Evolutionary conservation across 2,329 filamentous ascomycete species (phyloP).

Genomic region (Sarocladium oryzae): DNA sequence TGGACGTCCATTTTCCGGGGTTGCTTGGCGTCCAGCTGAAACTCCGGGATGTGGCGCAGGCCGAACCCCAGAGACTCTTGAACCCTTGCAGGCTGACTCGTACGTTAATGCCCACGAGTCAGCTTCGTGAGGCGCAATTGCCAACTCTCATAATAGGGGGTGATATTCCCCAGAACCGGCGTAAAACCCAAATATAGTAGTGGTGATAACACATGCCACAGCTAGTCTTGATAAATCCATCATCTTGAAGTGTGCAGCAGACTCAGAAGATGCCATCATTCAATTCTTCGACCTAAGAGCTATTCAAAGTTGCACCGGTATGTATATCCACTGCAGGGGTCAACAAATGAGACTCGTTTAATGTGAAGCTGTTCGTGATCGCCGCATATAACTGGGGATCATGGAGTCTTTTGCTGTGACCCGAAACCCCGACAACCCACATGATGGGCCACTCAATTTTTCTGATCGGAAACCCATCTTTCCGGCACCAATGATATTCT

Average conservation of each 20-base stretch:
- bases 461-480: neutral
- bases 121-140: neutral
- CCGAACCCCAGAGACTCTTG: neutral
- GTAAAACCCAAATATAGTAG: too few species aligned
- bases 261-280: too few species aligned
- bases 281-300: too few species aligned
- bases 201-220: too few species aligned
- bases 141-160: neutral
- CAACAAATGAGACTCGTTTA: too few species aligned
- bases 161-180: too few species aligned
- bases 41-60: neutral
- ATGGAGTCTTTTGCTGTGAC: neutral
- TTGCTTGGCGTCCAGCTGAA: neutral
- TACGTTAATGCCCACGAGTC: neutral
- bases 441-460: neutral
- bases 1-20: neutral
- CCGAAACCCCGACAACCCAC: neutral
- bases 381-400: neutral
- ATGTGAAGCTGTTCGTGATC: too few species aligned
- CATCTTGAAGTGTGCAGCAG: too few species aligned
- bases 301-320: too few species aligned
- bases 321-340: too few species aligned
- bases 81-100: neutral
- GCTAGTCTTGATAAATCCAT: too few species aligned
- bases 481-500: neutral